Percentiles rank a stretch among this genome's conserved stretches.
phyloP scores from a whole-genome alignment of 805 yeast species.

The Maudiozyma barnettii region DNA sequence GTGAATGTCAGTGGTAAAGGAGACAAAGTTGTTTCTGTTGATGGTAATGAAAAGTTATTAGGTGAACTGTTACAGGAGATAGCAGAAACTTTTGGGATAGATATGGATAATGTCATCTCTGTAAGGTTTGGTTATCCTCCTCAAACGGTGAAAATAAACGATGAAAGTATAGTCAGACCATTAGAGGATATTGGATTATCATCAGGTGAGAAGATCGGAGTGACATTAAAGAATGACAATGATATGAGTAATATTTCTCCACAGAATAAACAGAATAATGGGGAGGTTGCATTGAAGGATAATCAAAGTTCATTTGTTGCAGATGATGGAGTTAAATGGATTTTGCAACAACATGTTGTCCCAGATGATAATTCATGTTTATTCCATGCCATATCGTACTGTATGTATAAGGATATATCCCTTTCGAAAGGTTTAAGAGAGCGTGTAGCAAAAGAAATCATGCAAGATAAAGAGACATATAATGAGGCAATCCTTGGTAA shows the following conservation, averaged over 20 bases:
- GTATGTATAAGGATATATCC: constrained; percentile 35
- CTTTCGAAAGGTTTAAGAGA: constrained; percentile 42
- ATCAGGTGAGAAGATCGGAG: constrained; percentile 49
- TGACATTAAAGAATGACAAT: constrained; percentile 1
- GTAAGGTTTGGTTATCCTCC: constrained; percentile 59
- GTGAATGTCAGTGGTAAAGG: constrained; percentile 18
- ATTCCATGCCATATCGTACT: constrained; percentile 55
- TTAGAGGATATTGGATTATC: constrained; percentile 39
- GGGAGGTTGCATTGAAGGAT: constrained; percentile 1
- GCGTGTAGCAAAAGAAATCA: constrained; percentile 41
- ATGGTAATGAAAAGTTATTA: constrained; percentile 30
- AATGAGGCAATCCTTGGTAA: constrained; percentile 49
- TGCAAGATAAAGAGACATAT: constrained; percentile 36
- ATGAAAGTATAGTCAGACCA: constrained; percentile 7
- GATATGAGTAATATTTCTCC: background rate
- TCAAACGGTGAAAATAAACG: constrained; percentile 30
- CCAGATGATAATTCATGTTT: constrained; percentile 76
- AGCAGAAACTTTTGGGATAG: constrained; percentile 4
- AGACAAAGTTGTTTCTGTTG: constrained; percentile 29
- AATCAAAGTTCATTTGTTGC: constrained; percentile 9
- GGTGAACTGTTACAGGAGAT: constrained; percentile 23
- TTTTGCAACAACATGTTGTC: constrained; percentile 44
- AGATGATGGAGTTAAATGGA: constrained; percentile 16
- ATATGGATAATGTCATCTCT: constrained; percentile 7
- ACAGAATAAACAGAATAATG: background rate